phyloP scores from a whole-genome alignment of 805 yeast species.

The Schwanniomyces vanrijiae region DNA sequence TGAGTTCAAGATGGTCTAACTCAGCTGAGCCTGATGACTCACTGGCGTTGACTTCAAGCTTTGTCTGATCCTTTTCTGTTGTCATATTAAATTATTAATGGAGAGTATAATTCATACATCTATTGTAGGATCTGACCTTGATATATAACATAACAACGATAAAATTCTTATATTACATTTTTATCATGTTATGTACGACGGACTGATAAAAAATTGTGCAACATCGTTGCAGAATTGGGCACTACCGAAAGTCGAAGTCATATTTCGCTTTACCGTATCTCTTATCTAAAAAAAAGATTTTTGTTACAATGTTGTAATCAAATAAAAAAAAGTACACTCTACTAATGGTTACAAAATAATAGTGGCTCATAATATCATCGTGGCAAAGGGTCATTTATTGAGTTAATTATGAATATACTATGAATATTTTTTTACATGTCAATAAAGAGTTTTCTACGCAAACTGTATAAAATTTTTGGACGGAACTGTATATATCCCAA shows the following conservation, averaged over 20 bases:
- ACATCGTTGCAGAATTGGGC: conserved; percentile 1
- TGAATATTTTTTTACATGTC: background rate
- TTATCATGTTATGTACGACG: background rate
- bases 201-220: background rate
- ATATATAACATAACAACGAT: background rate
- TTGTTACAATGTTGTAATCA: background rate
- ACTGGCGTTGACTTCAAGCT: conserved; percentile 6
- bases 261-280: background rate
- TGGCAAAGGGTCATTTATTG: background rate
- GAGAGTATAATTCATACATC: background rate
- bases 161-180: background rate
- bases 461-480: background rate
- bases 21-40: background rate
- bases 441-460: background rate
- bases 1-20: conserved; percentile 13
- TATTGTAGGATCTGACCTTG: background rate
- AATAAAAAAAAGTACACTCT: background rate
- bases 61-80: conserved; percentile 3
- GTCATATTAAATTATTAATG: background rate
- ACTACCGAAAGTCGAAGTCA: background rate
- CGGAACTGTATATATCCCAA: background rate
- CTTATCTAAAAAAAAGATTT: background rate
- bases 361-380: background rate
- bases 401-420: background rate
- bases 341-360: background rate